Percentiles rank a stretch among this genome's conserved stretches.
Conservation (phyloP, 2,329 filamentous ascomycete species). For the Myriosclerotinia curreyana region DNA sequence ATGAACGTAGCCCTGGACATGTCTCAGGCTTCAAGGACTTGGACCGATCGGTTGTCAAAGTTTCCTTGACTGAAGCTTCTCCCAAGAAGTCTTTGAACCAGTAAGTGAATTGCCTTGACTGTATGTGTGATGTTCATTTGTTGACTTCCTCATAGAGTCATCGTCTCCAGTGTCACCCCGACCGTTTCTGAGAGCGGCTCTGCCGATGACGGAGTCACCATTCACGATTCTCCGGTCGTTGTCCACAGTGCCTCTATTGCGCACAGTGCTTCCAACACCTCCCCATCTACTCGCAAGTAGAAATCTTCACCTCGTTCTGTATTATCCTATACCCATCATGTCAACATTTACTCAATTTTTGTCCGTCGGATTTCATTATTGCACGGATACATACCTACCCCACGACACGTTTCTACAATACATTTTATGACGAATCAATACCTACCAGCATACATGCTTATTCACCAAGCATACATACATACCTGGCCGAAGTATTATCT, state of each 20-base stretch:
- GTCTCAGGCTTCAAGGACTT: constrained; percentile 38
- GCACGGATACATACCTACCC: constrained; percentile 25
- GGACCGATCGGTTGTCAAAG: constrained; percentile 34
- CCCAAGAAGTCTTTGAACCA: constrained; percentile 32
- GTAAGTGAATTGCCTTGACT: constrained; percentile 29
- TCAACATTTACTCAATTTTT: constrained; percentile 25
- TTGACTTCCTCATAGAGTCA: background rate
- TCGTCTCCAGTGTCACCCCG: constrained; percentile 32
- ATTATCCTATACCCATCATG: constrained; percentile 19
- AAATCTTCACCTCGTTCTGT: constrained; percentile 4
- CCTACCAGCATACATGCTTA: constrained; percentile 32
- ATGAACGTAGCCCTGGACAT: constrained; percentile 27
- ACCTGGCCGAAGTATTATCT: constrained; percentile 32
- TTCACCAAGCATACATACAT: constrained; percentile 35
- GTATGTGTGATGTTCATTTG: background rate
- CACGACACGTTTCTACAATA: constrained; percentile 30
- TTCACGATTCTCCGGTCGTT: constrained; percentile 38
- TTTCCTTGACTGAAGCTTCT: constrained; percentile 33
- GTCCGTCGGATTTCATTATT: constrained; percentile 22
- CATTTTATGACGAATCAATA: constrained; percentile 24
- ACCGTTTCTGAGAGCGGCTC: constrained; percentile 39
- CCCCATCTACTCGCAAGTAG: constrained; percentile 38
- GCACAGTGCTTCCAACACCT: constrained; percentile 28
- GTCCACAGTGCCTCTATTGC: constrained; percentile 28
- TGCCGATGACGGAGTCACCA: constrained; percentile 36